phyloP scores from a whole-genome alignment of 2,329 filamentous ascomycete species.

The Colletotrichum sp. region DNA sequence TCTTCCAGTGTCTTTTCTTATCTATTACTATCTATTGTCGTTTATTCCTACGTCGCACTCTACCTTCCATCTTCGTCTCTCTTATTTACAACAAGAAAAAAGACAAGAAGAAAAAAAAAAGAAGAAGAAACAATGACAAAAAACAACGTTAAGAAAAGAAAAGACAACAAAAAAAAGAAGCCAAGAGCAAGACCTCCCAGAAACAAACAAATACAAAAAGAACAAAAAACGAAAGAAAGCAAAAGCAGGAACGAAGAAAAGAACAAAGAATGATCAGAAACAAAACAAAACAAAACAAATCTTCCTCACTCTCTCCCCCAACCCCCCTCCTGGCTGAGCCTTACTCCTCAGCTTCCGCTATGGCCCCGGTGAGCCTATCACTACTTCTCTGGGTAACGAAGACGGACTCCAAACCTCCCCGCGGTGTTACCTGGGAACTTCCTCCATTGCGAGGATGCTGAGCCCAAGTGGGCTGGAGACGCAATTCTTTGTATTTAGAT shows the following conservation, averaged over 20 bases:
- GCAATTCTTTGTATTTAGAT: background rate
- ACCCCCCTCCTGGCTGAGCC: background rate
- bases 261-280: background rate
- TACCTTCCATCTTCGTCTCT: background rate
- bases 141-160: too few relatives aligned
- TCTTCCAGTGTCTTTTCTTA: background rate
- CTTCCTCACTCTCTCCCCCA: background rate
- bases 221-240: too few relatives aligned
- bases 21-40: background rate
- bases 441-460: background rate
- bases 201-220: background rate
- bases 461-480: background rate
- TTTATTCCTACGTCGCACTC: background rate
- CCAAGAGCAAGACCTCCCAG: background rate
- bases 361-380: constrained; percentile 7
- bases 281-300: background rate
- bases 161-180: background rate
- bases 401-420: constrained; percentile 16
- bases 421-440: constrained; percentile 17
- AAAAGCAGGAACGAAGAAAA: background rate
- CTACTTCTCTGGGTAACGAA: constrained; percentile 6
- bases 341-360: background rate
- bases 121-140: too few relatives aligned
- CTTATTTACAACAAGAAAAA: background rate
- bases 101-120: background rate